Conservation (phyloP, 257 asterid genomes). For the Solanum medicagineum region DNA sequence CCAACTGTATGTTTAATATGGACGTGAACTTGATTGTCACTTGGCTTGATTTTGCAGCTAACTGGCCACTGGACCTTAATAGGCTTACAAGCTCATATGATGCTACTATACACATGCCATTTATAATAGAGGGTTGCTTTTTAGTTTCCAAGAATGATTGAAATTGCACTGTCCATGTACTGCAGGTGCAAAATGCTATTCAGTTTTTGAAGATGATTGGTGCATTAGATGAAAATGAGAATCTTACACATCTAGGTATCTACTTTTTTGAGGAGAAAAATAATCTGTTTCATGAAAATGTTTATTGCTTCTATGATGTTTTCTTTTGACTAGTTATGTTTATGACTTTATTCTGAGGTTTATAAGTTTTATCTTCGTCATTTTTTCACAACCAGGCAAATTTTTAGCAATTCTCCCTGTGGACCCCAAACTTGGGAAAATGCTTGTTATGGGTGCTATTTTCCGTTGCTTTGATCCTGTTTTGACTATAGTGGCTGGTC, state of each 20-base stretch:
- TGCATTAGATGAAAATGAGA: slow-evolving; percentile 87
- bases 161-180: slow-evolving; percentile 2
- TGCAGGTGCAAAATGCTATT: slow-evolving; percentile 97
- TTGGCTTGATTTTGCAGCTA: neutral
- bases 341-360: neutral
- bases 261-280: slow-evolving; percentile 1
- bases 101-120: neutral
- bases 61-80: neutral
- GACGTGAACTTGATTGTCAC: neutral
- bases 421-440: slow-evolving; percentile 98
- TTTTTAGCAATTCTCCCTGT: slow-evolving; percentile 87
- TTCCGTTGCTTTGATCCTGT: slow-evolving; percentile 90
- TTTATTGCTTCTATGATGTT: neutral
- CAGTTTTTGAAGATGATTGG: slow-evolving; percentile 94
- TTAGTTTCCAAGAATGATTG: neutral
- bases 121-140: neutral
- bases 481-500: slow-evolving; percentile 90
- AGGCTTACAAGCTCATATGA: neutral
- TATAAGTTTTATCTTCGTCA: neutral
- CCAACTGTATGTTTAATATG: neutral
- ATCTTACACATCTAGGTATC: slow-evolving; percentile 89
- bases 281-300: neutral
- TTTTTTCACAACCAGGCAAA: slow-evolving; percentile 48
- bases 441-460: slow-evolving; percentile 92
- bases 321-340: neutral